phyloP scores from a whole-genome alignment of 768 basidiomycete genomes.

The Lentinus tigrinus region DNA sequence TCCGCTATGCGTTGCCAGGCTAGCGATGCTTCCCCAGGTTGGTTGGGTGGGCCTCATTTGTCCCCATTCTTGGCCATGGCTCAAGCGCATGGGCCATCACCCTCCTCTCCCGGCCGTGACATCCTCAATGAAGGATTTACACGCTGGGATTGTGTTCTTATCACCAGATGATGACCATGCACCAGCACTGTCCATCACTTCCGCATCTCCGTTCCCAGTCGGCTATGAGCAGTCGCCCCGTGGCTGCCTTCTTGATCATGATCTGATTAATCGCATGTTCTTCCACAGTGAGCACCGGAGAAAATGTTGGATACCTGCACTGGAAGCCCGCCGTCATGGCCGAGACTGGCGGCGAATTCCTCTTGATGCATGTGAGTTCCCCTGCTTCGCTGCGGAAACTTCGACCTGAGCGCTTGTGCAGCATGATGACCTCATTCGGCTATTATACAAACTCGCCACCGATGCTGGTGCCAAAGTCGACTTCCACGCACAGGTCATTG shows the following conservation, averaged over 20 bases:
- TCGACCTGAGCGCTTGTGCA: constrained; percentile 18
- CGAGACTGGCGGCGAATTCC: constrained; percentile 50
- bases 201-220: neutral
- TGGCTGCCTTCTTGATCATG: neutral
- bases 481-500: constrained; percentile 30
- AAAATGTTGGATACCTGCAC: constrained; percentile 44
- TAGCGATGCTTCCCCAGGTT: no score
- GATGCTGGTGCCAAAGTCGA: constrained; percentile 48
- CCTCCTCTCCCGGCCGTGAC: no score
- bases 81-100: no score
- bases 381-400: neutral
- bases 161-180: no score
- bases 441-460: constrained; percentile 46
- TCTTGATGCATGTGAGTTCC: constrained; percentile 44
- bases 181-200: no score
- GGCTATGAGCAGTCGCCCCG: neutral
- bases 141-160: no score
- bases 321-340: constrained; percentile 48
- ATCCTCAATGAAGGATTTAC: no score
- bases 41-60: no score
- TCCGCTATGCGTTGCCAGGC: no score
- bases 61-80: no score
- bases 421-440: constrained; percentile 51
- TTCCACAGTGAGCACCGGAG: constrained; percentile 3
- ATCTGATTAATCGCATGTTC: neutral